Conservation (phyloP, 306 rosid species). For the Vigna hirtella region DNA sequence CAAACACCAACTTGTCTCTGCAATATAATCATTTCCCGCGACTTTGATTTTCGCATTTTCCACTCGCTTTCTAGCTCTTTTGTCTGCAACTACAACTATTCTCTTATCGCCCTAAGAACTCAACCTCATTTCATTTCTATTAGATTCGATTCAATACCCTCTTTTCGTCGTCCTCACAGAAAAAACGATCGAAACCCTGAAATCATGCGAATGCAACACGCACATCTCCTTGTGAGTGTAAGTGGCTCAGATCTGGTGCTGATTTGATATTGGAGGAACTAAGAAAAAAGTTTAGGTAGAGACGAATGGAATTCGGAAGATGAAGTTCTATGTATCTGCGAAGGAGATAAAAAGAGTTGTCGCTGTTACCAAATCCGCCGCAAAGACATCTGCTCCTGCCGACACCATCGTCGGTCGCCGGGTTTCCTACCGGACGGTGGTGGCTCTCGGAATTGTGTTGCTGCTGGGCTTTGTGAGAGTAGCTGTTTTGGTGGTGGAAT, state of each 20-base stretch:
- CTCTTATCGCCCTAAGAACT: neutral
- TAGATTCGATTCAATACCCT: neutral
- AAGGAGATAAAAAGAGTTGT: slow-evolving; percentile 67
- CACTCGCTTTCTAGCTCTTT: neutral
- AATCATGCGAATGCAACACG: neutral
- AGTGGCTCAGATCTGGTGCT: slow-evolving; percentile 38
- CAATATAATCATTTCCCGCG: slow-evolving; percentile 60
- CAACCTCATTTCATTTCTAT: neutral
- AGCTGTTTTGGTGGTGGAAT: slow-evolving; percentile 71
- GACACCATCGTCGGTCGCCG: slow-evolving; percentile 54
- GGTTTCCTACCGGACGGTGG: slow-evolving; percentile 53
- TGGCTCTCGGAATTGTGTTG: slow-evolving; percentile 57
- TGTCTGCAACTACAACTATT: neutral
- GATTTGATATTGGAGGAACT: slow-evolving; percentile 35
- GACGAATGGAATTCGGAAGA: slow-evolving; percentile 53
- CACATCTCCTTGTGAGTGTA: neutral
- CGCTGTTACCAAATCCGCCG: slow-evolving; percentile 56
- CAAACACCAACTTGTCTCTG: neutral
- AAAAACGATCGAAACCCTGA: slow-evolving; percentile 37
- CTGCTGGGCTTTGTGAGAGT: slow-evolving; percentile 66
- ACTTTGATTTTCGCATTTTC: slow-evolving; percentile 62
- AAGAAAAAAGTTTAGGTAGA: neutral
- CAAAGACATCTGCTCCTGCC: slow-evolving; percentile 37
- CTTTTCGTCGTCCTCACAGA: neutral
- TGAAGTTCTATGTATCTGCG: slow-evolving; percentile 81